Conservation (phyloP, 768 basidiomycete genomes). For the Astraeus odoratus region DNA sequence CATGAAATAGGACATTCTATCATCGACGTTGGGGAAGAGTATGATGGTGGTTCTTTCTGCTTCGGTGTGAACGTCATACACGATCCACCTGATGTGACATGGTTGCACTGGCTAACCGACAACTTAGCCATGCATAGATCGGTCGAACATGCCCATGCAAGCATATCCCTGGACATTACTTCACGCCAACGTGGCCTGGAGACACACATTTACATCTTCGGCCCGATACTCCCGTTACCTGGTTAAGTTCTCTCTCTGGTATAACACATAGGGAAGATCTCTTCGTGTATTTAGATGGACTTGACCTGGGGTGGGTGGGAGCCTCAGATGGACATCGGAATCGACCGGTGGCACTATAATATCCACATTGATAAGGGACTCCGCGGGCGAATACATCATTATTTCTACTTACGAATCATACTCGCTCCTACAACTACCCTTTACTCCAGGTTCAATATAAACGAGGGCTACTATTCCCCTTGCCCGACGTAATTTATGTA, state of each 20-base stretch:
- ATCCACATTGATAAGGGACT: too few relatives aligned
- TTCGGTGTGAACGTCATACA: slow-evolving; percentile 60
- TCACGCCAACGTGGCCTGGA: slow-evolving; percentile 53
- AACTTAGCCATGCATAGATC: slow-evolving; percentile 44
- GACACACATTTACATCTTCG: slow-evolving; percentile 53
- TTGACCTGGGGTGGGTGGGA: too few relatives aligned
- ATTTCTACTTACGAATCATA: too few relatives aligned
- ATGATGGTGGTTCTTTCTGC: slow-evolving; percentile 72
- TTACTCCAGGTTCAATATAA: too few relatives aligned
- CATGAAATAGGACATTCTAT: slow-evolving; percentile 81
- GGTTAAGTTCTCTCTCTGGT: slow-evolving; percentile 62
- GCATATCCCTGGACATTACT: slow-evolving; percentile 71
- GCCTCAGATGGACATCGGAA: too few relatives aligned
- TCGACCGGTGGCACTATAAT: too few relatives aligned
- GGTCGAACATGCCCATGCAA: slow-evolving; percentile 70
- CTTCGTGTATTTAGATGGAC: too few relatives aligned
- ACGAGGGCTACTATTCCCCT: too few relatives aligned
- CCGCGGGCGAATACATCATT: too few relatives aligned
- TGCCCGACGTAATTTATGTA: too few relatives aligned
- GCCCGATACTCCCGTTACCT: slow-evolving; percentile 56
- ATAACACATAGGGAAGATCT: too few relatives aligned
- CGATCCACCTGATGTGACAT: slow-evolving; percentile 42
- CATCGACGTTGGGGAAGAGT: slow-evolving; percentile 75
- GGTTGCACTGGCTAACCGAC: slow-evolving; percentile 65
- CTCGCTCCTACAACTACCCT: too few relatives aligned